Evolutionary conservation across 805 yeast species (phyloP), one percentile per base, ranked within the genome.

Genomic region (Kluyveromyces dobzhanskii): DNA sequence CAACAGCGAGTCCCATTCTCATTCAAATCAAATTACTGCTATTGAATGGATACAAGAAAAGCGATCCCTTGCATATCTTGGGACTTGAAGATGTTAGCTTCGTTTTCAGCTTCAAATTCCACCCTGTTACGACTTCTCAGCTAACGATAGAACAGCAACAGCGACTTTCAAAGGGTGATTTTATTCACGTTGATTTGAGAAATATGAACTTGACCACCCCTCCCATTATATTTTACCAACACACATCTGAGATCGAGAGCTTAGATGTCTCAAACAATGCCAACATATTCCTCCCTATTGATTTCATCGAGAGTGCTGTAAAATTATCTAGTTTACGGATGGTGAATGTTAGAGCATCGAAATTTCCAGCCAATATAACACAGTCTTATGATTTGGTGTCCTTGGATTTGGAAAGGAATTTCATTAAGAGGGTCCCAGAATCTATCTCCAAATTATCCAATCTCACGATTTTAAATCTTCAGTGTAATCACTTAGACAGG

Each of bases 191-290:
- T 9, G 76, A 84, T 55, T 68, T 87, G 44, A 73, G 78, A 28
- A 75, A 82, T 40, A 71, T 82, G 66, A 80, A 82, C 49, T 65
- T 88, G 40, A 85, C 85, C 45, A 85, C 85, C 14, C 83, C 90
- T 6, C 97, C 97, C 0, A 81, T 85, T 39, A 71, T 82, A 21
- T 75, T 88, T 45, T 86, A 81, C 55, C 83, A 77, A 48, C 84
- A 77, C 43, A 84, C 95, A 0, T 73, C 80, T 40, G 90, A 85
- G 45, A 85, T 88, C 42, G 83, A 82, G 49, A 71, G 79, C 44
- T 67, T 88, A 44, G 90, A 88, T 58, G 85, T 86, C 7, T 82
- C 94, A 2, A 76, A 81, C 45, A 88, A 88, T 56, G 94, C 95
- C 3, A 82, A 94, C 13, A 80, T 90, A 38, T 76, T 78, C 43